These are phyloP conservation scores for Podospora pseudopauciseta DNA, from an alignment of 495 filamentous ascomycete genomes.

Conservation along the genomic window DNA sequence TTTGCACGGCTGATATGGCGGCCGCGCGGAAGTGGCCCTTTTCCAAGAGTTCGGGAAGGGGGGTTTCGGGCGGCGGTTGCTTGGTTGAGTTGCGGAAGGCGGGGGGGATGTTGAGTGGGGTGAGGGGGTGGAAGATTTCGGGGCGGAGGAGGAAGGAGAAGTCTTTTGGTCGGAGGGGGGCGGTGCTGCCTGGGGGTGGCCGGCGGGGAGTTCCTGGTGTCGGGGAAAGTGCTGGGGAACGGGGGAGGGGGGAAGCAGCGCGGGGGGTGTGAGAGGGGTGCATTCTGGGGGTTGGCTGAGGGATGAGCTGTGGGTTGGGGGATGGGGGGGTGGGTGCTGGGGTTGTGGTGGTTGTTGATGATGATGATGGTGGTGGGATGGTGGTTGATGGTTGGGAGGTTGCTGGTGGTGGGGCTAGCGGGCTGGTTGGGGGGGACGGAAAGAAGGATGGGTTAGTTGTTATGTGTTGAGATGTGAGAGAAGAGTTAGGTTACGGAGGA, in stretches of 20 bases:
- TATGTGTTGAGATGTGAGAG: not conserved
- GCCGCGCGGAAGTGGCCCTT: constrained; percentile 66
- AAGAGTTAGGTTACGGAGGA: not conserved
- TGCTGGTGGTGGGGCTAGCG: not conserved
- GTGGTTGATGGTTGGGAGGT: not conserved
- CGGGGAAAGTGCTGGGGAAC: constrained; percentile 25
- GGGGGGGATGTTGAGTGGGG: constrained; percentile 59
- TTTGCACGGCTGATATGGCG: constrained; percentile 66
- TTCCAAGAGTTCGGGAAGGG: constrained; percentile 53
- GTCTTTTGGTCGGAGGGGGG: constrained; percentile 54
- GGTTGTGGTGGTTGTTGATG: constrained; percentile 21
- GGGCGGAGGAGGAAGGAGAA: constrained; percentile 75
- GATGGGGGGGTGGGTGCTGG: constrained; percentile 26
- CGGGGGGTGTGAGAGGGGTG: constrained; percentile 12
- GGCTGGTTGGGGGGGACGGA: constrained; percentile 1
- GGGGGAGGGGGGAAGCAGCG: constrained; percentile 25
- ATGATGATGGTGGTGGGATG: not conserved
- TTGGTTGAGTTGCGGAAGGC: constrained; percentile 53
- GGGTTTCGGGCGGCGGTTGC: constrained; percentile 44
- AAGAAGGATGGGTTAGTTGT: constrained; percentile 8
- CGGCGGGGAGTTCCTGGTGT: constrained; percentile 16
- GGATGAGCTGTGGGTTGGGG: constrained; percentile 15
- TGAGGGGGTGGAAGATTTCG: constrained; percentile 75
- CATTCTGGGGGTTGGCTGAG: constrained; percentile 7
- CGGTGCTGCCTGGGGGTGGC: not conserved